Evolutionary conservation across 352 stramenopile species (phyloP), one percentile per base, ranked within the genome.

Genomic region (Pythium vanterpoolii): DNA sequence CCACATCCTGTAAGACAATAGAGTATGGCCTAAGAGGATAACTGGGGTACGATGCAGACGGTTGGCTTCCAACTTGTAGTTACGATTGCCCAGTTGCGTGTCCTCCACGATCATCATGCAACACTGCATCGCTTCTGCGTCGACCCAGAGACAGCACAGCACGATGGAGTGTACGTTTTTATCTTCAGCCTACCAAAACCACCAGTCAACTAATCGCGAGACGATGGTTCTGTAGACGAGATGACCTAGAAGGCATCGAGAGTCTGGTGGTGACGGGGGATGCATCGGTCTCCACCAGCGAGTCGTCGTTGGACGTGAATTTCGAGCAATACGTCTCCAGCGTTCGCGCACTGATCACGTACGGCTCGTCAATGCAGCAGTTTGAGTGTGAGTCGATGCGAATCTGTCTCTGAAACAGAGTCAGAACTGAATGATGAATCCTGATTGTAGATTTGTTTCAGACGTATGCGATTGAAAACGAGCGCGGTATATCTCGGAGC

Each of bases 251-350:
- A n/a, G n/a, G n/a, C n/a, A n/a, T n/a, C n/a, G n/a, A n/a, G n/a
- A n/a, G n/a, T n/a, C n/a, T 5, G n/a, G 13, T 19, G 4, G n/a
- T 10, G 4, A 28, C 39, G 4, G 39, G 18, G 36, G 19, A 8
- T 21, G 19, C 55, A 43, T 18, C 8, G 21, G n/a, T 24, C 19
- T 16, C 19, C 13, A 45, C 26, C 5, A 60, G 13, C 9, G 59
- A 66, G 4, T 45, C 48, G 0, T 61, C 62, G 2, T 21, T 60
- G 4, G 55, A 50, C 9, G 52, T 87, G 3, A 72, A 73, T 0
- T 83, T 89, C 27, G 70, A 77, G 30, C 77, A 87, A 30, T 89
- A 87, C 30, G 84, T 72, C 36, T 26, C 73, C 0, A 72, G 69
- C 5, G 42, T 87, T 0, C 72, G 57, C 34, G 75, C 74, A 5